Percentiles rank a stretch among this genome's conserved stretches.
These are phyloP conservation scores for Coemansia sp. DNA, from an alignment of 192 early-diverging fungal species.

Conservation along the genomic window DNA sequence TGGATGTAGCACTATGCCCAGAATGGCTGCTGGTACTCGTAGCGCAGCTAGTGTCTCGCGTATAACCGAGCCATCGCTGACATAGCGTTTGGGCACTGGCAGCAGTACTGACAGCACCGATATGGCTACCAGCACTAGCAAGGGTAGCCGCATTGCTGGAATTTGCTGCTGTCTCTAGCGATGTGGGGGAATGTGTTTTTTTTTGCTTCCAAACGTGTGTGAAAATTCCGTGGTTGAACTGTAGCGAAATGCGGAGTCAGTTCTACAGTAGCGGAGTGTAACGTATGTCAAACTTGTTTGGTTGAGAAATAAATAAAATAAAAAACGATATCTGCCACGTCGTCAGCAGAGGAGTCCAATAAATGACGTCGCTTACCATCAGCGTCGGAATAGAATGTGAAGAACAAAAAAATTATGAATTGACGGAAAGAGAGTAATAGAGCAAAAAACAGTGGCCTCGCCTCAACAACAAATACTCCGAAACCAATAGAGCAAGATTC, in stretches of 20 bases:
- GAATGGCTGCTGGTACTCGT: conserved; percentile 15
- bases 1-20: conserved; percentile 31
- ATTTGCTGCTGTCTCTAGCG: not conserved
- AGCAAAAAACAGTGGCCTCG: not conserved
- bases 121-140: conserved; percentile 29
- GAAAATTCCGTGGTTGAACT: not conserved
- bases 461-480: not conserved
- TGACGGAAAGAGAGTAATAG: not conserved
- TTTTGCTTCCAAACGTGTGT: not conserved
- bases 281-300: not conserved
- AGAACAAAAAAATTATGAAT: not conserved
- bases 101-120: conserved; percentile 31
- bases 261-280: not conserved
- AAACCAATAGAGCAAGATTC: not conserved
- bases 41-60: conserved; percentile 26
- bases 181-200: not conserved
- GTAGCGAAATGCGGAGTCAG: not conserved
- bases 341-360: not conserved
- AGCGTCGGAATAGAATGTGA: not conserved
- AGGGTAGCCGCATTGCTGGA: conserved; percentile 37
- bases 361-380: not conserved
- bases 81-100: conserved; percentile 32
- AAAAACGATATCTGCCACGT: not conserved
- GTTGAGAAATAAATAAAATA: not conserved
- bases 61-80: conserved; percentile 31